phyloP scores from a whole-genome alignment of 306 rosid genomes.

The Comarum palustre region DNA sequence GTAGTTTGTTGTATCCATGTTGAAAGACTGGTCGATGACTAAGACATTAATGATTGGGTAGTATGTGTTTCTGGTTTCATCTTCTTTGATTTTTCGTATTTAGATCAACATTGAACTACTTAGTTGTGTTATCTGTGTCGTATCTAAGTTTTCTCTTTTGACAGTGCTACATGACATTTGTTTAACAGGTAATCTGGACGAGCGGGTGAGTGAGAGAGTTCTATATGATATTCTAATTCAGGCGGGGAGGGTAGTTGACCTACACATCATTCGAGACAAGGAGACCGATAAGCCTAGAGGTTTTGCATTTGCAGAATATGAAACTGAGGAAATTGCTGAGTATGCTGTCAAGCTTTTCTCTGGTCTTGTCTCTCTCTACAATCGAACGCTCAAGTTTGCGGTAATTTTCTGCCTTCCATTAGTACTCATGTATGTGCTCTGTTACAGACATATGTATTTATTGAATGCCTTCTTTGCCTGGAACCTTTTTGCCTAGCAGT shows the following conservation, averaged over 20 bases:
- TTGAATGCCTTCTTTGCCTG: not conserved
- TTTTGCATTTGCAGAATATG: slow-evolving; percentile 85
- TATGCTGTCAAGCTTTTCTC: slow-evolving; percentile 93
- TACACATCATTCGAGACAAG: slow-evolving; percentile 84
- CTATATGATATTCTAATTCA: slow-evolving; percentile 81
- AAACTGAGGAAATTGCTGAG: slow-evolving; percentile 72
- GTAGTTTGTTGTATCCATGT: not conserved
- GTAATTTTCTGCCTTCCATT: slow-evolving; percentile 33
- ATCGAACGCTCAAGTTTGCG: slow-evolving; percentile 79
- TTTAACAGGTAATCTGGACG: slow-evolving; percentile 79
- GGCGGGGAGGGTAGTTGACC: slow-evolving; percentile 79
- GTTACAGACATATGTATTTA: not conserved
- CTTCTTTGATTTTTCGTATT: not conserved
- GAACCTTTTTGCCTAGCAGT: not conserved
- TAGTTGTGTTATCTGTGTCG: not conserved
- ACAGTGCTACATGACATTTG: slow-evolving; percentile 2
- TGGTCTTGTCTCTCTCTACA: slow-evolving; percentile 76
- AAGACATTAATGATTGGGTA: not conserved
- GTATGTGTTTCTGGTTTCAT: not conserved
- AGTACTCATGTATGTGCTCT: not conserved
- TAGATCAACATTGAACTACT: not conserved
- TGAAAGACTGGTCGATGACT: not conserved
- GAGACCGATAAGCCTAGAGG: slow-evolving; percentile 73
- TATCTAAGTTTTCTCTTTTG: not conserved
- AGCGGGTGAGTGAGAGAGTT: slow-evolving; percentile 81